phyloP scores from a whole-genome alignment of 106 monocot genomes.

The Phalaenopsis aphrodite region DNA sequence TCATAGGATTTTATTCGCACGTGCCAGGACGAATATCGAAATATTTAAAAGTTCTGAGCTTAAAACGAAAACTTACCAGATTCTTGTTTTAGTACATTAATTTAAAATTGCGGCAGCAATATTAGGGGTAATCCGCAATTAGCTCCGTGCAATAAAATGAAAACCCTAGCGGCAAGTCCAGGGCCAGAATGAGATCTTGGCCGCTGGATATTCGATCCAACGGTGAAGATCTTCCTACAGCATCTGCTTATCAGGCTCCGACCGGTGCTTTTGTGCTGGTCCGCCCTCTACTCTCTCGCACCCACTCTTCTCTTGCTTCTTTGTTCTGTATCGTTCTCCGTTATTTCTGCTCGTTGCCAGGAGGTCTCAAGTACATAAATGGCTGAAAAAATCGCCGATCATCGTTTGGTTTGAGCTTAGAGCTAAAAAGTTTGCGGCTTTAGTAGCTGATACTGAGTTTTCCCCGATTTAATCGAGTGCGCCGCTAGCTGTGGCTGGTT shows the following conservation, averaged over 20 bases:
- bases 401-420: not conserved
- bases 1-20: not conserved
- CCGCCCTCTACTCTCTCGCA: not conserved
- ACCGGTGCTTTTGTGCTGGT: not conserved
- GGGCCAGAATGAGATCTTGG: not conserved
- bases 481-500: not conserved
- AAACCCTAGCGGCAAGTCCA: conserved; percentile 3
- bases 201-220: not conserved
- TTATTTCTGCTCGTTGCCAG: not conserved
- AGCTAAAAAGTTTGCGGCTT: not conserved
- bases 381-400: conserved; percentile 8
- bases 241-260: conserved; percentile 2
- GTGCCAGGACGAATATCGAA: not conserved
- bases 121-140: not conserved
- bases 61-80: not conserved
- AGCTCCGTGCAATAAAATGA: not conserved
- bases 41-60: not conserved
- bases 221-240: not conserved
- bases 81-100: not conserved
- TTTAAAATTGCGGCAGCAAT: not conserved
- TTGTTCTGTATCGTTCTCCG: not conserved
- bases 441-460: not conserved
- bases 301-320: not conserved
- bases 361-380: not conserved
- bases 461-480: not conserved